These are phyloP conservation scores for Lactarius indigo DNA, from an alignment of 768 basidiomycete species.

Conservation along the genomic window DNA sequence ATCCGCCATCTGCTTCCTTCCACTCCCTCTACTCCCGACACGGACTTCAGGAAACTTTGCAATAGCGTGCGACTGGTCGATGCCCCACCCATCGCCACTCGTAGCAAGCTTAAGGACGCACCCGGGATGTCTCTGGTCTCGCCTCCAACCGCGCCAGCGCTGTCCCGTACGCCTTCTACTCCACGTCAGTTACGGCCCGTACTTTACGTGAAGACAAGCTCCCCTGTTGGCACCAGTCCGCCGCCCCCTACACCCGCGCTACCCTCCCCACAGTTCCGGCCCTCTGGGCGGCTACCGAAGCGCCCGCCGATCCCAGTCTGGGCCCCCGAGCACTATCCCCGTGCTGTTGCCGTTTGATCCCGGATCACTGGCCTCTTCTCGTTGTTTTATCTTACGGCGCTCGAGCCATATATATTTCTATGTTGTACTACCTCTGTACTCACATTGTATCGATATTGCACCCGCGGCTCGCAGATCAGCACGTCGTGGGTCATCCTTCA, in stretches of 20 bases:
- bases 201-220: constrained; percentile 19
- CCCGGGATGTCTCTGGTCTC: not conserved
- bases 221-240: constrained; percentile 17
- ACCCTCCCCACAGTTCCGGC: constrained; percentile 12
- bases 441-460: constrained; percentile 7
- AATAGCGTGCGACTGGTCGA: constrained; percentile 13
- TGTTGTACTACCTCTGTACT: not conserved
- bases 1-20: constrained; percentile 17
- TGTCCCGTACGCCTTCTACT: constrained; percentile 26
- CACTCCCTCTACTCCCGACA: constrained; percentile 16
- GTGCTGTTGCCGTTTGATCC: constrained; percentile 20
- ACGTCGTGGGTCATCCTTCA: not conserved
- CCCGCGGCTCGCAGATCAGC: not conserved
- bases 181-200: constrained; percentile 15
- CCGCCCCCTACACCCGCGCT: constrained; percentile 16
- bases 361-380: not conserved
- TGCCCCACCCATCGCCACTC: not conserved
- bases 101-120: not conserved
- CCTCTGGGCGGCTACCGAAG: constrained; percentile 19
- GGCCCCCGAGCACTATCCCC: constrained; percentile 15
- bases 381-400: not conserved
- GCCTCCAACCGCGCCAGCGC: constrained; percentile 27
- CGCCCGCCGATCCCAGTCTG: constrained; percentile 15
- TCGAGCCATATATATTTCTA: not conserved
- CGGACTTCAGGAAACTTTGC: constrained; percentile 21